phyloP scores from a whole-genome alignment of 768 basidiomycete species.

The Peribolospora kevripleyi region DNA sequence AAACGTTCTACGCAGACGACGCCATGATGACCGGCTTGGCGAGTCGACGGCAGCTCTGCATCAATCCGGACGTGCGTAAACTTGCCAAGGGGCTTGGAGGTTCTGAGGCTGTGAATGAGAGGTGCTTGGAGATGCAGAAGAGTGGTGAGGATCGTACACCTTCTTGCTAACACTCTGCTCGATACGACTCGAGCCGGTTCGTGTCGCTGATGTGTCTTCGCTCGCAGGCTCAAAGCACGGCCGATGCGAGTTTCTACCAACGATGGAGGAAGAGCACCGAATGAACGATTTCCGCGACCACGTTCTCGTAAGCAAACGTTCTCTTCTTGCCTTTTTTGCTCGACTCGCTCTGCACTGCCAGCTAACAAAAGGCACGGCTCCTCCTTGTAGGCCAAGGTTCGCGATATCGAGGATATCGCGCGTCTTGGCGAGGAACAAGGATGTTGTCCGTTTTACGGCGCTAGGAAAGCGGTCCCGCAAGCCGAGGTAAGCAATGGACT shows the following conservation, averaged over 20 bases:
- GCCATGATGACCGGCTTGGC: conserved; percentile 59
- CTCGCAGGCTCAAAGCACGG: conserved; percentile 24
- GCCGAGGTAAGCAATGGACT: conserved; percentile 34
- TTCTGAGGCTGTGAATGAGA: conserved; percentile 24
- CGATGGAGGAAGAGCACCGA: conserved; percentile 36
- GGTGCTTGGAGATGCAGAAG: conserved; percentile 12
- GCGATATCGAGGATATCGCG: conserved; percentile 85
- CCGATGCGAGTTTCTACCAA: conserved; percentile 54
- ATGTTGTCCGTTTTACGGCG: conserved; percentile 83
- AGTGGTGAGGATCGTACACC: background rate
- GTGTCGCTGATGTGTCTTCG: background rate
- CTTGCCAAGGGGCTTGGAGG: conserved; percentile 20
- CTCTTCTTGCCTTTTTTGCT: conserved; percentile 1
- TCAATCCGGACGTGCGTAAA: conserved; percentile 48
- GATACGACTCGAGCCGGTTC: background rate
- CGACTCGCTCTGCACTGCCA: background rate
- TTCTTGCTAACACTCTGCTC: background rate
- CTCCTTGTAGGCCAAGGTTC: conserved; percentile 38
- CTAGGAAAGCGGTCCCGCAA: conserved; percentile 61
- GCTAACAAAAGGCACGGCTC: no score
- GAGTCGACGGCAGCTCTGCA: conserved; percentile 74
- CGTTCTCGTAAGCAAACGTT: conserved; percentile 34
- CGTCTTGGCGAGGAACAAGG: conserved; percentile 36
- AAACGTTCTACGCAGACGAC: conserved; percentile 31
- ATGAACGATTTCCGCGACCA: conserved; percentile 72